Evolutionary conservation across 2,329 filamentous ascomycete genomes (phyloP).

Genomic region (Trichothecium sympodiale): DNA sequence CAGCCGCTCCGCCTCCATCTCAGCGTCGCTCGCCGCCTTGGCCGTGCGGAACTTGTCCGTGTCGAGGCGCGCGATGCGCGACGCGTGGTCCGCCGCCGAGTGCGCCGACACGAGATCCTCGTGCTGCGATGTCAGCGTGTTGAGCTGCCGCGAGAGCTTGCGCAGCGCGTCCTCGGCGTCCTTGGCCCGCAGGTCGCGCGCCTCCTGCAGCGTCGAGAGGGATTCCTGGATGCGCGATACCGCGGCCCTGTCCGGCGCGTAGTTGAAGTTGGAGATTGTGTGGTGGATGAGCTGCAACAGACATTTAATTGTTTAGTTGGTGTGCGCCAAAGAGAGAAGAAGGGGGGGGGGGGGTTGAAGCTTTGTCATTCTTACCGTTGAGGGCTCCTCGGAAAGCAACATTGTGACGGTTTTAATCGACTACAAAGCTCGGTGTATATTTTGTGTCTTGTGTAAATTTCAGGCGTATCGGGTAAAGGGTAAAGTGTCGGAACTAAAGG

Average conservation of each 20-base stretch:
- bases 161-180: slow-evolving; percentile 58
- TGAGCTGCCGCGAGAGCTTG: slow-evolving; percentile 64
- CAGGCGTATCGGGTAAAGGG: no score
- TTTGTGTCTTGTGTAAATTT: no score
- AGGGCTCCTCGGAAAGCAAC: slow-evolving; percentile 90
- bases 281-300: slow-evolving; percentile 79
- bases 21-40: slow-evolving; percentile 80
- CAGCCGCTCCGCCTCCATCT: slow-evolving; percentile 91
- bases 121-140: slow-evolving; percentile 65
- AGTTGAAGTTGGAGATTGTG: slow-evolving; percentile 93
- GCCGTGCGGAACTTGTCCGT: slow-evolving; percentile 89
- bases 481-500: no score
- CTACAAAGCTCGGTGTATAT: no score
- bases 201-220: slow-evolving; percentile 70
- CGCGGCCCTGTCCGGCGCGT: slow-evolving; percentile 73
- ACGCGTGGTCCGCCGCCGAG: slow-evolving; percentile 69
- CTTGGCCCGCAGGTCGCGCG: slow-evolving; percentile 66
- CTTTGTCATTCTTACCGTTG: slow-evolving; percentile 49
- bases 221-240: slow-evolving; percentile 77
- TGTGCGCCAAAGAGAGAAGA: background rate
- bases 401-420: slow-evolving; percentile 52
- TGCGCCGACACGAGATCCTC: slow-evolving; percentile 64
- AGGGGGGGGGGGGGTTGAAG: background rate
- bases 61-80: slow-evolving; percentile 75
- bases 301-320: no score